Evolutionary conservation across 2,329 filamentous ascomycete species (phyloP), one percentile per base, ranked within the genome.

Genomic region (Nectriaceae sp.): DNA sequence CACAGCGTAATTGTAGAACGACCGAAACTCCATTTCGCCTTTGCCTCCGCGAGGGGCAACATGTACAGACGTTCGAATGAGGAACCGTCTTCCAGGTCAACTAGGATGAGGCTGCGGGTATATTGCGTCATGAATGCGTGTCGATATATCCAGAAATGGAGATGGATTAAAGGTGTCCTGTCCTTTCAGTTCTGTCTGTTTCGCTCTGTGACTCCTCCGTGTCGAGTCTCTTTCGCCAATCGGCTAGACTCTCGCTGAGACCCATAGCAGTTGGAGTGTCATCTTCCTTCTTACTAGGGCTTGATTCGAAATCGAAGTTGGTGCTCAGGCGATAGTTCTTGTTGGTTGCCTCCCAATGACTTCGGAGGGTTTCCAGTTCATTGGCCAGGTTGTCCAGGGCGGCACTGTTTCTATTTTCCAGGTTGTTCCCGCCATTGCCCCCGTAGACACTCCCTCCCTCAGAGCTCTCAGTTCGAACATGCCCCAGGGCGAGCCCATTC

Each of bases 281-380:
- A 33, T 77, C 75, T 42, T 73, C 74, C 55, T 75, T 76, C 41
- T 46, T 48, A 26, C 55, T 60, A 21, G 70, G 60, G 5, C 60
- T 75, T 19, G 65, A 56, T 47, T 96, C 92, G 60, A 95, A 92
- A 65, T 97, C 92, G 61, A 96, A 95, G 43, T 88, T 85, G 63
- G 87, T 92, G 70, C 90, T 96, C 38, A 97, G 75, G 20, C 94
- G 87, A 69, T 97, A 97, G 63, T 90, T 95, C 70, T 95, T 94
- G 73, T 93, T 97, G 11, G 91, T 96, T 33, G 87, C 90, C 72
- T 97, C 91, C 94, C 94, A 99, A 62, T 97, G 92, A 44, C 79
- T 89, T 44, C 93, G 84, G 40, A 99, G 78, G 11, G 89, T 88
- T 67, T 99, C 94, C 6, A 99, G 83, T 73, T 99, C 94, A 54